Evolutionary conservation across 2,329 filamentous ascomycete species (phyloP), one percentile per base, ranked within the genome.

Genomic region (Dryadomyces quercus-mongolicae): DNA sequence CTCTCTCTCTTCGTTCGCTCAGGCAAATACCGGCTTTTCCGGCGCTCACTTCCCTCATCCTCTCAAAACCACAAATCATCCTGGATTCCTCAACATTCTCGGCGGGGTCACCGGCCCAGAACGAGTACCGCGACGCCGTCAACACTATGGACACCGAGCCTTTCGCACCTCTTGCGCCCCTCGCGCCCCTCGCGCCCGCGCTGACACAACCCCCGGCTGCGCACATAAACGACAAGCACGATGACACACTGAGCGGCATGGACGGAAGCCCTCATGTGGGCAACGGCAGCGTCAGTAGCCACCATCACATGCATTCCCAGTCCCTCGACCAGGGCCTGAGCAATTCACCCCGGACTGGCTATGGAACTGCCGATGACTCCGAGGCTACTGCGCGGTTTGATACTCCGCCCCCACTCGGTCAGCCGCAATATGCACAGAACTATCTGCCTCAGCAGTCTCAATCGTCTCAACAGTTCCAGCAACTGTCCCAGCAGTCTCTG

Each of bases 71-170:
- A 12, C 15, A 34, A 20, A 20, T 36, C 58, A 61, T 53, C 44
- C 73, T 80, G 76, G 77, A 81, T 75, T 73, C 72, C 58, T 74
- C 74, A 57, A 73, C 68, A 18, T 62, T 75, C 38, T 70, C 71
- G 49, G 68, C 68, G 63, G 74, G 74, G 69, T 76, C 74, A 57
- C 67, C 70, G 65, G 74, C 69, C 70, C 74, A 76, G 63, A 31
- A 31, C 25, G 25, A 31, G 15, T 75, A 73, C 63, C 73, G 74
- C 72, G 72, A 75, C 73, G 70, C 71, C 56, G 66, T 65, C 61
- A 73, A 76, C 62, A 73, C 62, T 57, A 76, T 77, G 72, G 78
- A 82, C 55, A 68, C 70, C 57, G 69, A 73, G 51, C 15, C 36
- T 4, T 40, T 40, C 15, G 4, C 25, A 31, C 25, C 25, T 31